Evolutionary conservation across 2,329 filamentous ascomycete genomes (phyloP), one percentile per base, ranked within the genome.

Genomic region (Penicillium sp.): DNA sequence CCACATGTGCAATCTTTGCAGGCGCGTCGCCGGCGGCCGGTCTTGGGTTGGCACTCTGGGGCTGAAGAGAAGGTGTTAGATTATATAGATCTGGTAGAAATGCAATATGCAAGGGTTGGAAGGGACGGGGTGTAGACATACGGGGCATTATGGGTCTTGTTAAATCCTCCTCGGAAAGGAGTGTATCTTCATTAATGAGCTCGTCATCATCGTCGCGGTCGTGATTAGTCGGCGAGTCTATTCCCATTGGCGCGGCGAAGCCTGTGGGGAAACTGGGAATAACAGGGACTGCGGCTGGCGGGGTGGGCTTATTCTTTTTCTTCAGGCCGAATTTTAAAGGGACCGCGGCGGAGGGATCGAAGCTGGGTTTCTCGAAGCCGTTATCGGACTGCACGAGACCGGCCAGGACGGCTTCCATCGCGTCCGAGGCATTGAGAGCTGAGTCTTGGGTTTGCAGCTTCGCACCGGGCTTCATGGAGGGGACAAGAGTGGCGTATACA

Each of bases 1-100:
- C 94, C 94, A 72, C 94, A 99, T 9, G 90, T 93, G 80, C 94
- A 99, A 79, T 99, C 94, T 78, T 99, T 97, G 82, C 94, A 99
- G 57, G 94, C 92, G 60, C 92, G 87, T 54, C 93, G 88, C 66
- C 93, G 96, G 57, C 90, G 65, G 25, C 68, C 91, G 44, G 87
- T 83, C 77, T 94, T 91, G 47, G 93, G 92, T 58, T 87, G 86
- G 75, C 94, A 99, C 72, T 95, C 91, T 27, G 88, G 84, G 51
- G 94, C 92, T 90, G 55, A 21, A 40, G 40, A 33, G 43, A 33
- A 23, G 9, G 29, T 29, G 50, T 61, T 59, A 67, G 59, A 43
- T 19, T 40, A 50, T 44, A 41, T 52, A n/a, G 5, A 4, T 29
- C 19, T 11, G n/a, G 27, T 25, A 10, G 9, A 6, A 38, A 21